These are phyloP conservation scores for Acacia crassicarpa DNA, from an alignment of 306 rosid species.

Conservation along the genomic window DNA sequence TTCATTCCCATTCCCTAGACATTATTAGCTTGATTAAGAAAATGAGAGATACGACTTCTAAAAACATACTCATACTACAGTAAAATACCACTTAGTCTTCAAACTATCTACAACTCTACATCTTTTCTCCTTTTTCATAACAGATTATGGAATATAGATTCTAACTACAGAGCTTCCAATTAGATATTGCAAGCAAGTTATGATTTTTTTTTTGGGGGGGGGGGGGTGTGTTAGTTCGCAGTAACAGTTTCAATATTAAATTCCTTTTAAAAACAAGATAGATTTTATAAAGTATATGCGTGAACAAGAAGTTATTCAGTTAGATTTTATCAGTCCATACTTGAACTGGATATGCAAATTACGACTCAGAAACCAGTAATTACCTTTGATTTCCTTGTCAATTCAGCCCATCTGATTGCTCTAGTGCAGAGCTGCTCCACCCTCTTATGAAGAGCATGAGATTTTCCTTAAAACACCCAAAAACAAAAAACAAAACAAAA, in stretches of 20 bases:
- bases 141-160: conserved; percentile 13
- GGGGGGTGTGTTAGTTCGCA: no score
- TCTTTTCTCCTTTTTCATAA: background rate
- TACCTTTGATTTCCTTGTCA: conserved; percentile 55
- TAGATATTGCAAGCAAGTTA: conserved; percentile 15
- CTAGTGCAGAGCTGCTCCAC: conserved; percentile 57
- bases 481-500: background rate
- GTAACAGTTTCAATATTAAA: background rate
- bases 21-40: background rate
- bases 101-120: background rate
- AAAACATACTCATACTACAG: background rate
- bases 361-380: conserved; percentile 13
- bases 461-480: conserved; percentile 45
- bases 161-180: background rate
- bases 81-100: conserved; percentile 2
- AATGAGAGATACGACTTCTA: conserved; percentile 1
- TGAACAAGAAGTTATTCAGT: background rate
- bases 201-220: no score
- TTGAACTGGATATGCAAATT: conserved; percentile 9
- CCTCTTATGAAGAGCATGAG: conserved; percentile 60
- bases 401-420: conserved; percentile 54
- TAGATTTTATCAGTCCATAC: background rate
- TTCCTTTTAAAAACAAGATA: background rate
- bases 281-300: background rate
- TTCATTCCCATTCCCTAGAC: background rate